Conservation (phyloP, 2,329 filamentous ascomycete species). For the Fusarium sp. region DNA sequence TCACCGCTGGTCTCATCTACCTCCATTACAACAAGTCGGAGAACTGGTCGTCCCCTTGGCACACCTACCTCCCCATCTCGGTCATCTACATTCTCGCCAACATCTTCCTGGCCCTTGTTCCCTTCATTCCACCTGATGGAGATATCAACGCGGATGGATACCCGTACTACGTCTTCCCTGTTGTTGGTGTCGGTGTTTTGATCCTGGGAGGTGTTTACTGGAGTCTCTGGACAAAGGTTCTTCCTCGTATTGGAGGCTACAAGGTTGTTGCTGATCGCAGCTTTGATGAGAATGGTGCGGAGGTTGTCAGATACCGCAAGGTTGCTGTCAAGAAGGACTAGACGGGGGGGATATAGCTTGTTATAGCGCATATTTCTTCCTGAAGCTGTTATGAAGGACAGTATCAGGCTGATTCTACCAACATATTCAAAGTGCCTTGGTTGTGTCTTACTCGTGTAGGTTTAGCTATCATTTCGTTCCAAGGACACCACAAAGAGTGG, state of each 20-base stretch:
- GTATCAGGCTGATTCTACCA: too few relatives aligned
- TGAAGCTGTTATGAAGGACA: too few relatives aligned
- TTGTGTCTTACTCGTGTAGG: too few relatives aligned
- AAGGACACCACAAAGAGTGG: not conserved
- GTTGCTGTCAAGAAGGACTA: slow-evolving; percentile 35
- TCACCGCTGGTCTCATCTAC: slow-evolving; percentile 63
- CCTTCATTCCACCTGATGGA: slow-evolving; percentile 65
- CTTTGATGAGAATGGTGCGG: slow-evolving; percentile 53
- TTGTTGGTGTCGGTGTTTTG: slow-evolving; percentile 65
- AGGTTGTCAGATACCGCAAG: slow-evolving; percentile 57
- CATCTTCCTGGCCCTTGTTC: slow-evolving; percentile 64
- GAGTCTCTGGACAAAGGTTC: slow-evolving; percentile 63
- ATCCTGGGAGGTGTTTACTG: slow-evolving; percentile 65
- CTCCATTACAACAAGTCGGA: slow-evolving; percentile 63
- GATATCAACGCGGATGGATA: slow-evolving; percentile 62
- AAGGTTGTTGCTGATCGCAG: slow-evolving; percentile 59
- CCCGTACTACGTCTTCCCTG: slow-evolving; percentile 67
- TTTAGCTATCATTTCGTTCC: too few relatives aligned
- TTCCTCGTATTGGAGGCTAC: slow-evolving; percentile 63
- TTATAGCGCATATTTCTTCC: too few relatives aligned
- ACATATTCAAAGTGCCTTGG: not conserved
- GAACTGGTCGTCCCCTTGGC: slow-evolving; percentile 66
- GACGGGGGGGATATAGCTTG: too few relatives aligned
- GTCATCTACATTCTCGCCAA: slow-evolving; percentile 64
- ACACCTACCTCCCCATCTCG: slow-evolving; percentile 60